Evolutionary conservation across 139 green algal genomes (phyloP).

Genomic region (Volvox africanus): DNA sequence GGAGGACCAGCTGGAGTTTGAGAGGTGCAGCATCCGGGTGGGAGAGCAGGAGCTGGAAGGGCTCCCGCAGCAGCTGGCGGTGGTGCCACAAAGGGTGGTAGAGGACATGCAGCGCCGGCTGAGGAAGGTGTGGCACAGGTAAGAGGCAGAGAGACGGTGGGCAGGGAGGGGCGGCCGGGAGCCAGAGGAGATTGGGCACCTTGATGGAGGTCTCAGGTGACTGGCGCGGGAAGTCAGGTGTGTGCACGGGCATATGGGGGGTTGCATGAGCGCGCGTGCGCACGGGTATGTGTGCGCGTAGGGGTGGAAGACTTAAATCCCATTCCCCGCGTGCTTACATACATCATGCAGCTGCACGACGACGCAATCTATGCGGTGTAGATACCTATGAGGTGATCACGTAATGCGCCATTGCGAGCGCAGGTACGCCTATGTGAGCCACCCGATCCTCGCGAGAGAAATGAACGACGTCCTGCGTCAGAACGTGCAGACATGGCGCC

Average conservation of each 20-base stretch:
- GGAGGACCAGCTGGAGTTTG: constrained; percentile 52
- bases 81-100: constrained; percentile 45
- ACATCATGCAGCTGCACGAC: too few relatives aligned
- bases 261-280: background rate
- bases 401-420: too few relatives aligned
- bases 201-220: too few relatives aligned
- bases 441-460: constrained; percentile 44
- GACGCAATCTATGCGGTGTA: too few relatives aligned
- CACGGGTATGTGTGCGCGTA: background rate
- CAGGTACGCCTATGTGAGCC: constrained; percentile 54
- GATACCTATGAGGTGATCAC: too few relatives aligned
- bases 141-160: background rate
- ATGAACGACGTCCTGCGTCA: constrained; percentile 9
- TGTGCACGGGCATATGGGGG: too few relatives aligned
- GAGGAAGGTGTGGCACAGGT: constrained; percentile 64
- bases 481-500: constrained; percentile 26
- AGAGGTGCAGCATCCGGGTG: constrained; percentile 31
- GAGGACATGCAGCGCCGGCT: constrained; percentile 57
- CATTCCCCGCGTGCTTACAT: too few relatives aligned
- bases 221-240: too few relatives aligned
- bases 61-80: constrained; percentile 66
- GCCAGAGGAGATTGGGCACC: too few relatives aligned
- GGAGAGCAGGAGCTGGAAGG: constrained; percentile 45
- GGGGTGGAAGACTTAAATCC: background rate
- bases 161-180: too few relatives aligned